phyloP scores from a whole-genome alignment of 345 rosid species.

The Alliaria petiolata region DNA sequence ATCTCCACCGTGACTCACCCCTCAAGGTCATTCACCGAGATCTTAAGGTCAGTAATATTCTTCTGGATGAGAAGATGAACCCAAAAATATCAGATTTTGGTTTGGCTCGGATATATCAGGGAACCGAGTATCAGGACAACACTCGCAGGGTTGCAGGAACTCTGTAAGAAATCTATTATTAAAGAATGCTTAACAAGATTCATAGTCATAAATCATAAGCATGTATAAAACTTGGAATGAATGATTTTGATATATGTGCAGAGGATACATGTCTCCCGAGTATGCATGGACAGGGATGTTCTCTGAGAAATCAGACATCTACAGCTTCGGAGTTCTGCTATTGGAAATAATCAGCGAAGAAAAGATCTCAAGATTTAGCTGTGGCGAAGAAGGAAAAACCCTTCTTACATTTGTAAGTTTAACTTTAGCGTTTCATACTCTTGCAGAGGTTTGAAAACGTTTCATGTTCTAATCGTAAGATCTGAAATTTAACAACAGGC shows the following conservation, averaged over 20 bases:
- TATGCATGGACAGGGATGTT: conserved; percentile 50
- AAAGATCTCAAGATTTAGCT: conserved; percentile 21
- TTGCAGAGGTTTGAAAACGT: not conserved
- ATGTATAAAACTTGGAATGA: not conserved
- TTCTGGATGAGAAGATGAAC: conserved; percentile 18
- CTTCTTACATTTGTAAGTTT: conserved; percentile 30
- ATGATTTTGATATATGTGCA: not conserved
- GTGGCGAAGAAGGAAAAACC: conserved; percentile 24
- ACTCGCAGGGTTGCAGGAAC: conserved; percentile 32
- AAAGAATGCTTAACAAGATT: not conserved
- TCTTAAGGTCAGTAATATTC: conserved; percentile 21
- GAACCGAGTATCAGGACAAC: conserved; percentile 29
- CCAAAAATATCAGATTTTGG: conserved; percentile 31
- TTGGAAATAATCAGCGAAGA: conserved; percentile 29
- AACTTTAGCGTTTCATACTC: not conserved
- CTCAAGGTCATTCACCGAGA: conserved; percentile 29
- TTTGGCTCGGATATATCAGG: conserved; percentile 27
- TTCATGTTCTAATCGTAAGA: not conserved
- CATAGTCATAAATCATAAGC: not conserved
- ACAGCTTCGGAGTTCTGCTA: conserved; percentile 48
- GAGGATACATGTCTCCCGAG: conserved; percentile 49
- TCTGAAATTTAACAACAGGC: not conserved
- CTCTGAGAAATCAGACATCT: conserved; percentile 49
- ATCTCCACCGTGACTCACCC: conserved; percentile 24
- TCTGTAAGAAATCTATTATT: conserved; percentile 18